These are phyloP conservation scores for Fusarium domesticum DNA, from an alignment of 2,329 filamentous ascomycete genomes.

Conservation along the genomic window DNA sequence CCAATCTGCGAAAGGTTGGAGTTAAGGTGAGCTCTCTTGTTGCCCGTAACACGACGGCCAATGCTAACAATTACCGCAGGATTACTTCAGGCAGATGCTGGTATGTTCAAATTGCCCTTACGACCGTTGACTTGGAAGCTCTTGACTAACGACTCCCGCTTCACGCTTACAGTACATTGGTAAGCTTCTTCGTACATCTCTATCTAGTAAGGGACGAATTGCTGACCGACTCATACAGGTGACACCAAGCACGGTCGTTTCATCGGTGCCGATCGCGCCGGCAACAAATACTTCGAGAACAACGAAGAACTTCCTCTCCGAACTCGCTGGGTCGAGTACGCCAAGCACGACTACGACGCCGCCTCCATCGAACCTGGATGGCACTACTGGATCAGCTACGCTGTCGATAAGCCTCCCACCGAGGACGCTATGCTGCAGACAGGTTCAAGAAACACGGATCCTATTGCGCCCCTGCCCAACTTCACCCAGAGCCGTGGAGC, in stretches of 20 bases:
- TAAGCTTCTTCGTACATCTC: constrained; percentile 31
- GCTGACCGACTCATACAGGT: constrained; percentile 52
- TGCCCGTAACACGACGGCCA: not conserved
- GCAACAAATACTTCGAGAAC: constrained; percentile 99
- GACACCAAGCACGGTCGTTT: constrained; percentile 93
- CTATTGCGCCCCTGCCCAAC: constrained; percentile 67
- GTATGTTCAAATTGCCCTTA: constrained; percentile 53
- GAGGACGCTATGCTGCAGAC: constrained; percentile 70
- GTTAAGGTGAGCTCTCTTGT: constrained; percentile 64
- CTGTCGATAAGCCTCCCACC: constrained; percentile 80
- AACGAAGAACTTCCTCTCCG: constrained; percentile 90
- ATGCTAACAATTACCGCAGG: constrained; percentile 49
- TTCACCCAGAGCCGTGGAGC: constrained; percentile 72
- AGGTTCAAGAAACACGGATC: constrained; percentile 71
- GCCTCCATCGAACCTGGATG: constrained; percentile 91
- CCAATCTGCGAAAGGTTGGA: constrained; percentile 83
- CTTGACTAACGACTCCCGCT: constrained; percentile 22
- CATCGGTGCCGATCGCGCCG: constrained; percentile 81
- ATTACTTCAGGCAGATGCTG: constrained; percentile 89
- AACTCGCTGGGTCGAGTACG: constrained; percentile 97
- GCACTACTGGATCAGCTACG: constrained; percentile 97
- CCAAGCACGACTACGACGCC: constrained; percentile 77
- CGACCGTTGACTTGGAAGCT: constrained; percentile 17
- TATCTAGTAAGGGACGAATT: too few species aligned
- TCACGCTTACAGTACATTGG: constrained; percentile 51